Evolutionary conservation across 352 stramenopile species (phyloP).

Genomic region (Phytopythium ostracodes): DNA sequence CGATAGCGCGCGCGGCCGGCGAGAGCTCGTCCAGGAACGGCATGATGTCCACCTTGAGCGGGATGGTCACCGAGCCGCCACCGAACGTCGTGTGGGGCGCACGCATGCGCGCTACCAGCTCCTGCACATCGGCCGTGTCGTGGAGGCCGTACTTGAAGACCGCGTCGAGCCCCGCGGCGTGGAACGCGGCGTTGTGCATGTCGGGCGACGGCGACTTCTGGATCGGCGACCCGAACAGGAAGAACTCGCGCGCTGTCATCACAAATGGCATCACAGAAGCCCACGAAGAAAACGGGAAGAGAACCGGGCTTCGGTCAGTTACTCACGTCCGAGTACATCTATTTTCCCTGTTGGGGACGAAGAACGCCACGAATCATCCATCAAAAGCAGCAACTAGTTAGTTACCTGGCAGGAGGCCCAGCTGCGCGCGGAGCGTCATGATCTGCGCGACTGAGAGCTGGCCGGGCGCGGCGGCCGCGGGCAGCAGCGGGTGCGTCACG

Average conservation of each 20-base stretch:
- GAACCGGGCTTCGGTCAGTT: no score
- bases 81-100: slow-evolving; percentile 68
- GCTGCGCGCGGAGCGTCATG: slow-evolving; percentile 78
- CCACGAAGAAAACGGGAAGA: neutral
- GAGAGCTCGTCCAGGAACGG: slow-evolving; percentile 91
- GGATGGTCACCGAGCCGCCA: slow-evolving; percentile 97
- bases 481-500: slow-evolving; percentile 93
- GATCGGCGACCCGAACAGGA: slow-evolving; percentile 96
- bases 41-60: slow-evolving; percentile 96
- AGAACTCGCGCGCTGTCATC: slow-evolving; percentile 87
- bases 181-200: slow-evolving; percentile 97
- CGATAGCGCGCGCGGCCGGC: slow-evolving; percentile 92
- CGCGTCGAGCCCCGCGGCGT: slow-evolving; percentile 67
- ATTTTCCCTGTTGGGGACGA: no score
- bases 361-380: neutral
- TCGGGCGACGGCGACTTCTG: slow-evolving; percentile 93
- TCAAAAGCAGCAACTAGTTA: slow-evolving; percentile 17
- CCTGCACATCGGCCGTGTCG: slow-evolving; percentile 50
- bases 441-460: slow-evolving; percentile 95
- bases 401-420: slow-evolving; percentile 82
- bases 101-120: slow-evolving; percentile 45
- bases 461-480: slow-evolving; percentile 92
- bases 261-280: slow-evolving; percentile 5
- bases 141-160: slow-evolving; percentile 88
- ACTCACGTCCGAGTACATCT: slow-evolving; percentile 4